Base-by-base conservation (phyloP, 768 basidiomycete genomes). In the Mycena indigotica region DNA sequence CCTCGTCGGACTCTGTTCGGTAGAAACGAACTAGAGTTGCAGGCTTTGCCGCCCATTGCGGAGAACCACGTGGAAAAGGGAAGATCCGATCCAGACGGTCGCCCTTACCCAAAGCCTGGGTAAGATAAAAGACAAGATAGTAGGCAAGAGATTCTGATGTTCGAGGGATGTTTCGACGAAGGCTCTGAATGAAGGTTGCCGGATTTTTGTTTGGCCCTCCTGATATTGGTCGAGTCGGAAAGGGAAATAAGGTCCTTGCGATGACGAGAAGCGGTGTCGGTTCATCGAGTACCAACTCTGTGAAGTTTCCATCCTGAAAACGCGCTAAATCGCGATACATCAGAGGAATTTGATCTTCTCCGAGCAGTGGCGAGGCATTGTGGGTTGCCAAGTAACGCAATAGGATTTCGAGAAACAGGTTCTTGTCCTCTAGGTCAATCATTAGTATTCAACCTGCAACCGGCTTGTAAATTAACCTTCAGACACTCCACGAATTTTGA, bases 11-110 rank as follows among this genome's bases (percentile, higher is more conserved):
- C 8, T 44, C 41, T 8, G 17, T 8, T 25, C 55, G 49, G 21
- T 46, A 26, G 30, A 57, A 52, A 17, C 35, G 40, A 2, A 44
- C 56, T 2, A 57, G 48, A 15, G 50, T 23, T 28, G 55, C 55
- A 2, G 48, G 23, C 40, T 56, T 32, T n/a, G 50, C 51, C 6
- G 56, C 56, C 56, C 56, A 57, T 5, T 32, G 17, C 15, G 56
- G 56, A 5, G 26, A 1, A 16, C 28, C 29, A 41, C 35, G 44
- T 24, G 56, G 56, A 28, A 57, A 57, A 17, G 50, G n/a, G 40
- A 57, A 57, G 21, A 57, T 26, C 1, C 46, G 23, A 4, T 48
- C 46, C 6, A 48, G 24, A 8, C 41, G 41, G 12, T 26, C 24
- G 4, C 46, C 24, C 23, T 48, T 28, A 8, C 24, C 21, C 24